Evolutionary conservation across 805 yeast genomes (phyloP), one percentile per base, ranked within the genome.

Genomic region (Scheffersomyces amazonensis): DNA sequence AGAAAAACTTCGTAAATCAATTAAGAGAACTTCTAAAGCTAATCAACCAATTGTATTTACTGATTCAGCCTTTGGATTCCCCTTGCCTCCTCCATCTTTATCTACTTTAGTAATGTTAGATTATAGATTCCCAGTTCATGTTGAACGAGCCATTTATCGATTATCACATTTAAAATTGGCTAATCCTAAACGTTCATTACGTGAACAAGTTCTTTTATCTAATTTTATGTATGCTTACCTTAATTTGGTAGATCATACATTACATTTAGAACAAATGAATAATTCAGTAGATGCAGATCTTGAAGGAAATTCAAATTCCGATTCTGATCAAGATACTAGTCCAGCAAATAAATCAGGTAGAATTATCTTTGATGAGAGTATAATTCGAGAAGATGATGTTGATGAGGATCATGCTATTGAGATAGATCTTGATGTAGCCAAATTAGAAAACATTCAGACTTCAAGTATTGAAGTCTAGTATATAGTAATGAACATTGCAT

Each of bases 181-280:
- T 18, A 95, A 93, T 60, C 91, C 98, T 1, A 85, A 88, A 55
- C 71, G 98, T 42, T 93, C 95, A 20, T 66, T 93, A 44, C 74
- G 89, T 27, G 97, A 93, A 58, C 99, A 93, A 58, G 99, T 93
- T 1, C 60, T 93, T 35, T 65, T 93, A 46, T 87, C 96, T 42
- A 93, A 93, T 59, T 93, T 93, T 76, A 93, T 93, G 99, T 93
- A 93, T 57, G 91, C 97, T 0, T 93, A 93, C 62, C 74, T 93
- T 69, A 91, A 93, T 56, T 70, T 93, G 61, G 96, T 93, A 39
- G 95, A 91, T 60, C 97, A 91, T 57, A 90, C 91, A 12, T 68
- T 85, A 48, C 87, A 83, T 59, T 60, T 86, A 44, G 73, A 69
- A 43, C 87, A 81, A 43, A 54, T 63, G 58, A 56, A 57, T 32